phyloP scores from a whole-genome alignment of 345 rosid genomes.

The Pistacia vera region DNA sequence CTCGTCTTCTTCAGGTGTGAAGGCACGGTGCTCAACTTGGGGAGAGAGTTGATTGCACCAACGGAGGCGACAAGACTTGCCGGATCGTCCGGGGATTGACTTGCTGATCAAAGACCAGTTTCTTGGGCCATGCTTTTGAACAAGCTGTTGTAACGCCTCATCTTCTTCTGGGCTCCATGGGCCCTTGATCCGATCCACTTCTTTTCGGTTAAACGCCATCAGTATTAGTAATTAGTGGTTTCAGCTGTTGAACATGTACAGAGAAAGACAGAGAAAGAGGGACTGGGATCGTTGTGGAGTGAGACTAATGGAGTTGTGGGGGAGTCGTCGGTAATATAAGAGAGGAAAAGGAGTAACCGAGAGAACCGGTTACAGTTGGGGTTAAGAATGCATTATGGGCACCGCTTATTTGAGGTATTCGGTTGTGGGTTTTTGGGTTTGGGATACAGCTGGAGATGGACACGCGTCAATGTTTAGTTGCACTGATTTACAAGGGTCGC shows the following conservation, averaged over 20 bases:
- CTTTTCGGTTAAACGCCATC: slow-evolving; percentile 36
- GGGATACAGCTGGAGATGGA: slow-evolving; percentile 82
- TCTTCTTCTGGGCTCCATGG: slow-evolving; percentile 99
- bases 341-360: slow-evolving; percentile 37
- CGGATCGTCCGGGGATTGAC: slow-evolving; percentile 93
- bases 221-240: neutral
- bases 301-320: neutral
- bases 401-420: slow-evolving; percentile 62
- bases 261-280: slow-evolving; percentile 25
- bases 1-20: slow-evolving; percentile 74
- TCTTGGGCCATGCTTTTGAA: slow-evolving; percentile 77
- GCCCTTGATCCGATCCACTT: slow-evolving; percentile 88
- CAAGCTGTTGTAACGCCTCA: slow-evolving; percentile 68
- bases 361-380: slow-evolving; percentile 32
- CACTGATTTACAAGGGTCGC: slow-evolving; percentile 37
- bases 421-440: slow-evolving; percentile 47
- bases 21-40: slow-evolving; percentile 87
- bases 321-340: slow-evolving; percentile 25
- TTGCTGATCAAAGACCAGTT: slow-evolving; percentile 96
- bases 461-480: slow-evolving; percentile 67
- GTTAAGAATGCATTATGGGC: slow-evolving; percentile 34
- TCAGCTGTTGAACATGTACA: slow-evolving; percentile 13
- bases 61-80: slow-evolving; percentile 84
- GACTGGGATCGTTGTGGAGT: neutral
- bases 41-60: slow-evolving; percentile 99